These are phyloP conservation scores for Ophiostoma novo-ulmi DNA, from an alignment of 2,329 filamentous ascomycete genomes.

Conservation along the genomic window DNA sequence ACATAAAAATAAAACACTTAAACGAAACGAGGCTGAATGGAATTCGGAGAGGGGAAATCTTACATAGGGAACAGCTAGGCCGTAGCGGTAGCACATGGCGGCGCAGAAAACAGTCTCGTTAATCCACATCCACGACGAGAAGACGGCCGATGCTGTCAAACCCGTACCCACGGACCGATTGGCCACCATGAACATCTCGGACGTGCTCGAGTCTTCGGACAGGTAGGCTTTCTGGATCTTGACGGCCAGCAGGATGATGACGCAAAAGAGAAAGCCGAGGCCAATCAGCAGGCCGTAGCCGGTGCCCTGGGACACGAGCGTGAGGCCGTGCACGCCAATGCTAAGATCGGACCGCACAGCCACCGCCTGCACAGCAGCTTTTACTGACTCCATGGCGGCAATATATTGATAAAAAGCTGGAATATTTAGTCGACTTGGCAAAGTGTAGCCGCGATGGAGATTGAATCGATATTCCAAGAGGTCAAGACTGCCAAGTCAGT, in stretches of 20 bases:
- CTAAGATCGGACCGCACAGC: constrained; percentile 14
- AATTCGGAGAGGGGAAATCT: constrained; percentile 33
- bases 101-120: constrained; percentile 40
- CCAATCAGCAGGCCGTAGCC: constrained; percentile 37
- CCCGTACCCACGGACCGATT: constrained; percentile 33
- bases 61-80: constrained; percentile 29
- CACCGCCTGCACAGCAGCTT: neutral
- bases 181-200: constrained; percentile 42
- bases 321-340: constrained; percentile 18
- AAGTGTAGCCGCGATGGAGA: neutral
- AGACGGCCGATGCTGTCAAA: constrained; percentile 33
- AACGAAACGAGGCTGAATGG: constrained; percentile 31
- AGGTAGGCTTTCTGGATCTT: constrained; percentile 42
- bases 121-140: constrained; percentile 41
- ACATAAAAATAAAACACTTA: neutral
- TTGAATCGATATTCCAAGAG: neutral
- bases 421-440: neutral
- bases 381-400: neutral
- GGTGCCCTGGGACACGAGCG: constrained; percentile 23
- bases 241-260: constrained; percentile 37
- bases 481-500: neutral
- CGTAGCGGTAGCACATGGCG: constrained; percentile 34
- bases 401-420: neutral
- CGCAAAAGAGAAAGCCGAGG: constrained; percentile 42
- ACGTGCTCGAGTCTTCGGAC: constrained; percentile 40